Evolutionary conservation across 345 rosid species (phyloP).

Genomic region (Carallia brachiata): DNA sequence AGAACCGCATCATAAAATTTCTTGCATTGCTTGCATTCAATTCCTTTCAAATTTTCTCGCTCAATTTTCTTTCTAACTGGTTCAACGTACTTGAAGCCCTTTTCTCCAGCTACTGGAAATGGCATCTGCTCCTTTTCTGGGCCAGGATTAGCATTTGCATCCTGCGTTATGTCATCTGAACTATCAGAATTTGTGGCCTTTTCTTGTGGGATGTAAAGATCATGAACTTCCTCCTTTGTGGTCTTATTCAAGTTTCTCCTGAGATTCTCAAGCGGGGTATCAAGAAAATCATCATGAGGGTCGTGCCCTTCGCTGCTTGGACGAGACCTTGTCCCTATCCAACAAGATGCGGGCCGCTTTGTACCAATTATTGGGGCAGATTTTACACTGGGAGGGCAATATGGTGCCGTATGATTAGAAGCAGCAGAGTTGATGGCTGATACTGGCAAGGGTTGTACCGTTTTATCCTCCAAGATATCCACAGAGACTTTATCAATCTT

Average conservation of each 20-base stretch:
- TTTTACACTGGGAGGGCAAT: slow-evolving; percentile 36
- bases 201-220: slow-evolving; percentile 8
- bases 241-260: slow-evolving; percentile 44
- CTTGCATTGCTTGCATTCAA: slow-evolving; percentile 92
- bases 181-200: slow-evolving; percentile 31
- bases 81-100: slow-evolving; percentile 67
- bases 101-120: slow-evolving; percentile 37
- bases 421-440: slow-evolving; percentile 35
- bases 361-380: slow-evolving; percentile 41
- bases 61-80: slow-evolving; percentile 79
- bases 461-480: slow-evolving; percentile 28
- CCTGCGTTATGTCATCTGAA: slow-evolving; percentile 77
- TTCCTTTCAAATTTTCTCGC: slow-evolving; percentile 64
- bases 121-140: slow-evolving; percentile 39
- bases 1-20: slow-evolving; percentile 92
- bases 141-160: slow-evolving; percentile 44
- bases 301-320: slow-evolving; percentile 54
- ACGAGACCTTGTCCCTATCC: slow-evolving; percentile 76
- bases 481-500: slow-evolving; percentile 35
- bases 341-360: slow-evolving; percentile 65
- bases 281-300: slow-evolving; percentile 88
- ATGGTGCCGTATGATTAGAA: slow-evolving; percentile 21
- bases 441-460: slow-evolving; percentile 25
- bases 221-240: slow-evolving; percentile 31
- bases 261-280: slow-evolving; percentile 69